These are phyloP conservation scores for Passiflora organensis DNA, from an alignment of 345 rosid species.

Conservation along the genomic window DNA sequence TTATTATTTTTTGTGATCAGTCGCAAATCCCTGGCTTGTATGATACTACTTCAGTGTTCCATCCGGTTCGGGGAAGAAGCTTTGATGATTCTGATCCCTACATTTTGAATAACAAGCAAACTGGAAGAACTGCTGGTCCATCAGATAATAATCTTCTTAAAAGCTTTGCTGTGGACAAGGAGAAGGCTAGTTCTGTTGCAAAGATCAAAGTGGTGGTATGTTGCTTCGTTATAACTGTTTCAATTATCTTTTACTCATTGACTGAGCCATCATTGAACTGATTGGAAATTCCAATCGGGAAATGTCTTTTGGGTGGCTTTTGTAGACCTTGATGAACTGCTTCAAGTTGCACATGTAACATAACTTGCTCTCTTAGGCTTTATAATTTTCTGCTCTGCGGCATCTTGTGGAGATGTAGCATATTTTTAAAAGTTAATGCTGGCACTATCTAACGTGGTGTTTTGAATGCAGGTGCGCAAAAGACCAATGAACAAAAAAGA, in stretches of 20 bases:
- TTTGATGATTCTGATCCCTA: slow-evolving; percentile 80
- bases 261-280: background rate
- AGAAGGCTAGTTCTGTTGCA: slow-evolving; percentile 79
- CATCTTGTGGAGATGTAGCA: too few species aligned
- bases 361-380: too few species aligned
- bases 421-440: too few species aligned
- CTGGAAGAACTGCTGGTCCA: slow-evolving; percentile 54
- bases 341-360: background rate
- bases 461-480: slow-evolving; percentile 73
- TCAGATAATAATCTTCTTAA: slow-evolving; percentile 64
- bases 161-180: slow-evolving; percentile 79
- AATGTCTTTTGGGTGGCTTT: slow-evolving; percentile 1
- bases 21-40: slow-evolving; percentile 52
- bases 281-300: background rate
- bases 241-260: background rate
- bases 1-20: slow-evolving; percentile 30
- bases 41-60: slow-evolving; percentile 58
- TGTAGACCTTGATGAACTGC: slow-evolving; percentile 9
- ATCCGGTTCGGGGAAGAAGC: slow-evolving; percentile 68
- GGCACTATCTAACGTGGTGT: too few species aligned
- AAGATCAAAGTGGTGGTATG: slow-evolving; percentile 99
- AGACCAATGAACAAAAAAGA: slow-evolving; percentile 96
- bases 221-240: slow-evolving; percentile 4
- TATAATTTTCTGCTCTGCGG: too few species aligned
- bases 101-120: too few species aligned